Conservation (phyloP, 345 rosid species). For the Gynandropsis gynandra region DNA sequence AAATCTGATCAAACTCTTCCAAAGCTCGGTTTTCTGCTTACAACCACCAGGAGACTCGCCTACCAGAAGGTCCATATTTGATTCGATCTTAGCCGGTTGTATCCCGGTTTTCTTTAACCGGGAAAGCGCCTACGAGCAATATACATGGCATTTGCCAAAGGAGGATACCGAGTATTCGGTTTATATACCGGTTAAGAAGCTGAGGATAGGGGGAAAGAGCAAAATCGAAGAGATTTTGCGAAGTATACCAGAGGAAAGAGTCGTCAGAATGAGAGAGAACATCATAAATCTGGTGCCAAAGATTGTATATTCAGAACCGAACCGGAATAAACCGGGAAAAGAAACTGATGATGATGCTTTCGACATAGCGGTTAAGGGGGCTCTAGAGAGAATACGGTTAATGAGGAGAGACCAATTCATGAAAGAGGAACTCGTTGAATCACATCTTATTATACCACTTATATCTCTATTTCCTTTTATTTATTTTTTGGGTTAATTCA, state of each 20-base stretch:
- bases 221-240: slow-evolving; percentile 27
- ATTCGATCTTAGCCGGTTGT: slow-evolving; percentile 52
- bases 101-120: slow-evolving; percentile 62
- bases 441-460: no score
- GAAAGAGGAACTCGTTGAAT: neutral
- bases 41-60: slow-evolving; percentile 59
- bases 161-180: slow-evolving; percentile 35
- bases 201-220: slow-evolving; percentile 21
- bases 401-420: slow-evolving; percentile 14
- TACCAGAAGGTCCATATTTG: slow-evolving; percentile 53
- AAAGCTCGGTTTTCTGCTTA: slow-evolving; percentile 41
- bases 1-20: slow-evolving; percentile 35
- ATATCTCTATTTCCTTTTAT: no score
- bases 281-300: slow-evolving; percentile 42
- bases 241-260: no score
- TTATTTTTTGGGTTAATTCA: no score
- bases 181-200: slow-evolving; percentile 31
- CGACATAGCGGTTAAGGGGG: slow-evolving; percentile 36
- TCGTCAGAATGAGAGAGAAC: slow-evolving; percentile 36
- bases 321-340: slow-evolving; percentile 12
- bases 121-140: slow-evolving; percentile 42
- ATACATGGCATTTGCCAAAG: slow-evolving; percentile 45
- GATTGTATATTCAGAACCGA: slow-evolving; percentile 36
- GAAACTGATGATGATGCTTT: slow-evolving; percentile 43
- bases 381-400: slow-evolving; percentile 27